These are phyloP conservation scores for Pythium aquatile DNA, from an alignment of 352 stramenopile genomes.

Conservation along the genomic window DNA sequence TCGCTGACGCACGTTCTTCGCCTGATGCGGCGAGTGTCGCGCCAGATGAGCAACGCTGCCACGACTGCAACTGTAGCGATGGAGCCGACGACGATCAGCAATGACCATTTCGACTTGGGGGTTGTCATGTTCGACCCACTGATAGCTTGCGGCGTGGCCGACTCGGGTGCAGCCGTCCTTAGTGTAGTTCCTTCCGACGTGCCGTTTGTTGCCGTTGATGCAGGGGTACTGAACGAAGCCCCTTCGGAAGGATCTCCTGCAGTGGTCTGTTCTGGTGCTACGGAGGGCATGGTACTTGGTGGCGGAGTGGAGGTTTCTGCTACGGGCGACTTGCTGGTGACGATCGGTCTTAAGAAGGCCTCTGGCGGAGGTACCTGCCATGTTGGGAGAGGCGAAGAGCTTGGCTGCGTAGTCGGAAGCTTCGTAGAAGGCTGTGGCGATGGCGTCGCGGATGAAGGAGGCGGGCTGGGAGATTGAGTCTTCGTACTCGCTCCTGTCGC, in stretches of 20 bases:
- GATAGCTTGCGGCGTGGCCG: neutral
- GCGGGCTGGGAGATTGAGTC: neutral
- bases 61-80: conserved; percentile 1
- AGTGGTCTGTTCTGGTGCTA: neutral
- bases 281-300: neutral
- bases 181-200: neutral
- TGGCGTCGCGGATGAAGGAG: neutral
- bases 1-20: neutral
- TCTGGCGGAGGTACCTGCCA: too few species aligned
- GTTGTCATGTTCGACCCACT: neutral
- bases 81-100: conserved; percentile 11
- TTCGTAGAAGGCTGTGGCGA: neutral
- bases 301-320: neutral
- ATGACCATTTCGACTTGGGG: conserved; percentile 8
- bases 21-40: conserved; percentile 10
- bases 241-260: neutral
- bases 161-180: neutral
- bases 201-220: neutral
- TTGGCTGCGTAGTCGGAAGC: neutral
- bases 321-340: neutral
- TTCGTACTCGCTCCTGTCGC: neutral
- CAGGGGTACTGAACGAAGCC: neutral
- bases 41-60: conserved; percentile 15
- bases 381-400: neutral
- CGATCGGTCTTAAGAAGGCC: neutral